Percentiles rank a stretch among this genome's conserved stretches.
These are phyloP conservation scores for Euryodendron excelsum DNA, from an alignment of 148 eudicot genomes.

Conservation along the genomic window DNA sequence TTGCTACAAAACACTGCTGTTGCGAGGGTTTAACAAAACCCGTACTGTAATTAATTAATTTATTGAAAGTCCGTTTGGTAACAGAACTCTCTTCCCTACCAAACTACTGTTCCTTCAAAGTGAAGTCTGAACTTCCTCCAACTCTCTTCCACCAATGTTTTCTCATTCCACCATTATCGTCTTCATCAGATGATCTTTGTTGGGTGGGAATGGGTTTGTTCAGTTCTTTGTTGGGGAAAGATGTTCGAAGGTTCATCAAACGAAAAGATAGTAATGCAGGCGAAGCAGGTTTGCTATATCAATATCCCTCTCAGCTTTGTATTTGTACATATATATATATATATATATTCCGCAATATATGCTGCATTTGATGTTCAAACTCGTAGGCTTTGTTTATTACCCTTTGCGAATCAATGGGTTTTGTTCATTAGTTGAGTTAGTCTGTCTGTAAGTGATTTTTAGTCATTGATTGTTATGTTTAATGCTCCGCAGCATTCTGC, in stretches of 20 bases:
- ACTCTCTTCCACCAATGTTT: neutral
- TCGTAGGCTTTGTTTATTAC: no score
- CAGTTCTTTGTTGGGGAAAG: slow-evolving; percentile 32
- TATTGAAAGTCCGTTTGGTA: neutral
- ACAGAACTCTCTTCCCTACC: neutral
- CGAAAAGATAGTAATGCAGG: slow-evolving; percentile 83
- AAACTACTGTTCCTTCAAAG: no score
- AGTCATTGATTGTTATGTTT: no score
- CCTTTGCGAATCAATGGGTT: no score
- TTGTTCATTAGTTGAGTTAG: no score
- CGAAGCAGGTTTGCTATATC: slow-evolving; percentile 78
- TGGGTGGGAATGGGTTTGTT: slow-evolving; percentile 42
- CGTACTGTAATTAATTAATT: neutral
- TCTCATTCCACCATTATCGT: neutral
- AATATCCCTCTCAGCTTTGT: no score
- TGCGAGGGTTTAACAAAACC: neutral
- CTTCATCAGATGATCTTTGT: slow-evolving; percentile 3
- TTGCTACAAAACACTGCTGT: neutral
- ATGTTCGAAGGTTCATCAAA: slow-evolving; percentile 56
- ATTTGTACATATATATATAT: no score
- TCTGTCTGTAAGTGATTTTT: no score
- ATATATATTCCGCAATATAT: no score
- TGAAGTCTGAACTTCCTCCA: neutral
- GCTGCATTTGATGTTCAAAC: no score
- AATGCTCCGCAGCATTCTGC: no score